phyloP scores from a whole-genome alignment of 2,329 filamentous ascomycete genomes.

The Pseudohalonectria lignicola region DNA sequence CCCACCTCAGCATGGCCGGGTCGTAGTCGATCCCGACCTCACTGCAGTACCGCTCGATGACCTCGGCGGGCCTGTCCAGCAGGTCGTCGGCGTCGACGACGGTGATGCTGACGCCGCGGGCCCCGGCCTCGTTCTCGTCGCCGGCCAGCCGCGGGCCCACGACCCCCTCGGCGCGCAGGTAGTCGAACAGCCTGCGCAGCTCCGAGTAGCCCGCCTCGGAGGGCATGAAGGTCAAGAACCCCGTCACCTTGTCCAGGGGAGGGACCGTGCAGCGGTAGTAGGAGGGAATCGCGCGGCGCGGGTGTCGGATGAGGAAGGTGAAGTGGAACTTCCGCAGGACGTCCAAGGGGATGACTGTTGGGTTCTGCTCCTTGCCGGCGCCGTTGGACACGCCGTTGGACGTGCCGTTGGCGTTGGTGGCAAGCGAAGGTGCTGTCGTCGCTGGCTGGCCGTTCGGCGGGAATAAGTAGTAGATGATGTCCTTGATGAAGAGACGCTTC shows the following conservation, averaged over 20 bases:
- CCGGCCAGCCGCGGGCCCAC: constrained; percentile 58
- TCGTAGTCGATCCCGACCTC: constrained; percentile 68
- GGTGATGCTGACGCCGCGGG: constrained; percentile 56
- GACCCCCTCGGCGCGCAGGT: constrained; percentile 55
- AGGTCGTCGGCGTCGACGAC: constrained; percentile 91
- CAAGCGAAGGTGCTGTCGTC: constrained; percentile 69
- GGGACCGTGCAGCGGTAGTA: constrained; percentile 93
- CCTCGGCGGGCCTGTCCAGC: constrained; percentile 68
- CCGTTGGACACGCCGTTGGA: constrained; percentile 28
- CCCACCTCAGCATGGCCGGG: constrained; percentile 76
- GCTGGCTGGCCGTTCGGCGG: constrained; percentile 60
- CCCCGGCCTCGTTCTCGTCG: constrained; percentile 10
- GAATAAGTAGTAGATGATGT: constrained; percentile 88
- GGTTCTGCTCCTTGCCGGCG: constrained; percentile 44
- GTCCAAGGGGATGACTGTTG: constrained; percentile 69
- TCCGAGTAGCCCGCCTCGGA: constrained; percentile 86
- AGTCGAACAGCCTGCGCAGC: constrained; percentile 79
- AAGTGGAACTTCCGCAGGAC: constrained; percentile 78
- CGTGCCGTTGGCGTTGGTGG: constrained; percentile 14
- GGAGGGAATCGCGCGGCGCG: constrained; percentile 81
- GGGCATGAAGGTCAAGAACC: constrained; percentile 79
- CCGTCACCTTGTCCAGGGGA: constrained; percentile 70
- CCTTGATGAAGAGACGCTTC: constrained; percentile 95
- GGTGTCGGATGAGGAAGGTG: constrained; percentile 93
- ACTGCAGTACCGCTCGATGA: constrained; percentile 70